Base-by-base conservation (phyloP, 371 early-diverging fungal species). In the Syncephalastrum racemosum region DNA sequence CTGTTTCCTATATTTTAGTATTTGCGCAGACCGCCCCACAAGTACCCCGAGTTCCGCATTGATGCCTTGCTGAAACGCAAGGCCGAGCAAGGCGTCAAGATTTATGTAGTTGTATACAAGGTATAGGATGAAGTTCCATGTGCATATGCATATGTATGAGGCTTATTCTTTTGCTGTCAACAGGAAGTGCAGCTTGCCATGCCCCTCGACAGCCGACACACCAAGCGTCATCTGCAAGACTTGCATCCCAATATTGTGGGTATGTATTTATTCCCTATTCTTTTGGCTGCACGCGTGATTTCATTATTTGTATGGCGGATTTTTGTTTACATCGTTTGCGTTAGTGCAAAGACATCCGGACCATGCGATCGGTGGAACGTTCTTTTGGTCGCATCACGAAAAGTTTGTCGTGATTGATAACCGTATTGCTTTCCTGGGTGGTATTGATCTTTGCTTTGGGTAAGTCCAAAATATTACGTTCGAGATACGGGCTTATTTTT, bases 71-170 rank as follows among this genome's bases (percentile, higher is more conserved):
- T 97, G 19, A 84, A 91, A 68, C 75, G 80, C 64, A 92, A 92
- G 70, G 97, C 97, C 15, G 85, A 87, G 67, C 81, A 92, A 70
- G 96, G 96, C 24, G 90, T 97, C 20, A 82, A 81, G 70, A 92
- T 97, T 60, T 94, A 90, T 66, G 81, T 97, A 50, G 82, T 93
- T 0, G 82, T 97, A 8, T 97, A 93, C 80, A 92, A 94, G 64
- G 77, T 73, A 66, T 10, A 53, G 25, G 16, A 22, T 15, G 36
- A 4, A 24, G 2, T 41, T 22, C 14, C n/a, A n/a, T n/a, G 4
- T 5, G 16, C 5, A 20, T n/a, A 8, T 22, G 44, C 14, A 15
- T n/a, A 18, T 42, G 58, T 36, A 36, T 42, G 22, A 41, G 27
- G 16, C n/a, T 16, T 39, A 48, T 46, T 13, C 39, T 51, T n/a